Base-by-base conservation (phyloP, 352 stramenopile species). In the Pythium phragmiticola region DNA sequence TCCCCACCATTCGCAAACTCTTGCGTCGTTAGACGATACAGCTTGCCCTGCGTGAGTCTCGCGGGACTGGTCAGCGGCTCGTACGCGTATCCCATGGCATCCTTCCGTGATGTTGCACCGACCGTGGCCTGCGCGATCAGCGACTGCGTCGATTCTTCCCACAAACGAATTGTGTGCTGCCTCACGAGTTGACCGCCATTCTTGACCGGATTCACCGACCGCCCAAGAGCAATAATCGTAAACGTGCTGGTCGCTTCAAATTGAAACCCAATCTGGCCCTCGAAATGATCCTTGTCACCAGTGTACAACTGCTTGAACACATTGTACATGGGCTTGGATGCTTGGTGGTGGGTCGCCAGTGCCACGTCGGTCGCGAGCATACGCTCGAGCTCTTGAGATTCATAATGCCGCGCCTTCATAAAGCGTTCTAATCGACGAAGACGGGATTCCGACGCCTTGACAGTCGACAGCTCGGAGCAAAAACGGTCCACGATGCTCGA, bases 251-350 rank as follows among this genome's bases (percentile, higher is more conserved):
- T 89, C 7, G 87, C 85, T 70, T 95, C 87, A 68, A 95, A 95
- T 55, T 95, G 87, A 50, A 95, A 95, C 6, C 87, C 87, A 60
- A 95, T 95, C 60, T 95, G 87, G 0, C 87, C 87, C 65, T 95
- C 87, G 57, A 95, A 95, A 71, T 95, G 87, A 37, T 95, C 87
- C 59, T 95, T 95, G 65, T 94, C 85, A 11, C 87, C 87, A 0
- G 84, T 95, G 69, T 95, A 95, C 1, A 95, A 77, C 45, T 94
- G 84, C 52, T 89, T 86, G 58, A 95, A 95, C 30, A 94, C 84
- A 36, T 95, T 95, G 66, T 95, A 90, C 49, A 95, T 75, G 19
- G 83, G 74, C 54, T 91, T 92, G 3, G 80, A 84, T 30, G 73
- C 69, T 45, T 85, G 80, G 11, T 81, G 71, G 47, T 77, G 69